Percentiles rank a stretch among this genome's conserved stretches.
These are phyloP conservation scores for Penicillium riverlandense DNA, from an alignment of 495 filamentous ascomycete species.

Conservation along the genomic window DNA sequence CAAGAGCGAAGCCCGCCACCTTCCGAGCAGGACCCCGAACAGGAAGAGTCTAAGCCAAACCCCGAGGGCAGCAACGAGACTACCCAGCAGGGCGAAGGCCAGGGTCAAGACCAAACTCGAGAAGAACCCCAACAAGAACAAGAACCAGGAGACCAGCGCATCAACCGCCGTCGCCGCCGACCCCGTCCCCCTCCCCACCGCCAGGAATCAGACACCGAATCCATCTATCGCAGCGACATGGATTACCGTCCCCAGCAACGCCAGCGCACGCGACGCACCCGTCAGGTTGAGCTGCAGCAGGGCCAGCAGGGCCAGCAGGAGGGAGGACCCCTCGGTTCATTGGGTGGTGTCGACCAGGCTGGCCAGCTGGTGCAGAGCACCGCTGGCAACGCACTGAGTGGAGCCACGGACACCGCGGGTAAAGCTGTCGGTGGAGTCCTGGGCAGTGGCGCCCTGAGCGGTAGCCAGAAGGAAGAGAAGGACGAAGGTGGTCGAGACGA, in stretches of 20 bases:
- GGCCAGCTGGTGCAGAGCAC: slow-evolving; percentile 57
- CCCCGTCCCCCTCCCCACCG: slow-evolving; percentile 13
- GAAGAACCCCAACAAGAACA: slow-evolving; percentile 7
- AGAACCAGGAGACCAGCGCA: slow-evolving; percentile 2
- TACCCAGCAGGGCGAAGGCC: too few relatives aligned
- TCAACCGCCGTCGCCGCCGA: slow-evolving; percentile 21
- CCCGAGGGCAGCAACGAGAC: too few relatives aligned
- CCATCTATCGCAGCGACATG: slow-evolving; percentile 30
- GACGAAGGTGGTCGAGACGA: slow-evolving; percentile 52
- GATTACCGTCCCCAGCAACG: slow-evolving; percentile 28
- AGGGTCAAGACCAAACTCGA: background rate
- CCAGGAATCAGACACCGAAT: slow-evolving; percentile 33
- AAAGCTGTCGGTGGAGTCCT: slow-evolving; percentile 49
- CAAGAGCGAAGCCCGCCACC: slow-evolving; percentile 26
- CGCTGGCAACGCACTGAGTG: slow-evolving; percentile 51
- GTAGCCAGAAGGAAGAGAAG: slow-evolving; percentile 29
- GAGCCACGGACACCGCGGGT: slow-evolving; percentile 49
- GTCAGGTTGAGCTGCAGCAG: slow-evolving; percentile 20
- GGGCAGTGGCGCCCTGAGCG: slow-evolving; percentile 38
- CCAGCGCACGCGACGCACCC: slow-evolving; percentile 28
- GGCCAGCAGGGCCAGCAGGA: slow-evolving; percentile 24
- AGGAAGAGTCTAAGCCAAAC: too few relatives aligned
- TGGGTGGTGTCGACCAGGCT: slow-evolving; percentile 52
- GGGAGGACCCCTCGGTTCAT: slow-evolving; percentile 42
- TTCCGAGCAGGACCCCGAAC: slow-evolving; percentile 5